Evolutionary conservation across 2,329 filamentous ascomycete species (phyloP), one percentile per base, ranked within the genome.

Genomic region (Ploettnerulaceae sp.): DNA sequence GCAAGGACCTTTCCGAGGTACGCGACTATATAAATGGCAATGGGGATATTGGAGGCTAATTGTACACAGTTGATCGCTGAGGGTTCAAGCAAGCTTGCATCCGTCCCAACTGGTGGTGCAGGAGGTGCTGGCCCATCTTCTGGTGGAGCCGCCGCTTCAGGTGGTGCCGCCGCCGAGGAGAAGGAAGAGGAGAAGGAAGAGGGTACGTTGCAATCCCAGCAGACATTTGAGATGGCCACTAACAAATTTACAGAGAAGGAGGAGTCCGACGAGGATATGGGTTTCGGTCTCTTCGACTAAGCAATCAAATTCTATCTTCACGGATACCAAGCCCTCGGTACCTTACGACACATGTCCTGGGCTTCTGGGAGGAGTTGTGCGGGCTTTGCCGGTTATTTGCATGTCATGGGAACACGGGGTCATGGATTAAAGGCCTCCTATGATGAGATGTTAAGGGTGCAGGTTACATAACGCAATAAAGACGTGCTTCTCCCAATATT

Each of bases 1-100:
- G 81, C 84, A 94, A 95, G 78, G 77, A 85, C 76, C 82, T 98
- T 80, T 83, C 90, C 74, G 82, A 94, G 81, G 90, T 95, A 78
- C 67, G 57, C 57, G 60, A 42, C 36, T 15, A 61, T 26, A 58
- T 48, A 42, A 21, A 25, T 33, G 25, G 24, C 43, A 18, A 46
- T 61, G 66, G 61, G 57, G 59, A 18, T 17, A n/a, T 22, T 26
- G 5, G 26, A 35, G 38, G 39, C 59, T 64, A 53, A 65, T 43
- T 4, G n/a, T 37, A 18, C 40, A 31, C 63, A 97, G 93, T 77
- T 98, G 73, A 96, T 98, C 71, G 65, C 87, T 65, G 81, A 90
- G 74, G 93, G 93, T 69, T 82, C 86, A 60, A 67, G 76, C 73
- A 98, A 98, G 84, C 89, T 98, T 66, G 93, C 93, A 64, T 96